phyloP scores from a whole-genome alignment of 225 moss, liverwort and hornwort genomes.

The Climacium dendroides region DNA sequence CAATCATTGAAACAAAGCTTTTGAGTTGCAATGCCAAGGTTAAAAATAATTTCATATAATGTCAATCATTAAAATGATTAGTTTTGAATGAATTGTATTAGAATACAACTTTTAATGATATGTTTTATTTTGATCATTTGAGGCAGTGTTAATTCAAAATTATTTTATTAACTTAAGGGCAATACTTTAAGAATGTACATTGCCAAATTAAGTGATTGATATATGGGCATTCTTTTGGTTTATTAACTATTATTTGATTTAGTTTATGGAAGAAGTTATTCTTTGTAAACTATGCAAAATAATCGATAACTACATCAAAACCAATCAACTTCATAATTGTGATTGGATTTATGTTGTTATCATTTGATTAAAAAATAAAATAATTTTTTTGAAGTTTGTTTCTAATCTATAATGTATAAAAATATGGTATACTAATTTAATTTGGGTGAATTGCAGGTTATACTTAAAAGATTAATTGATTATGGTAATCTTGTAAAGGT shows the following conservation, averaged over 20 bases:
- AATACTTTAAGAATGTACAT: background rate
- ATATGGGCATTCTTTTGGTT: background rate
- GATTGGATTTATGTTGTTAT: too few relatives aligned
- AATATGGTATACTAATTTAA: too few relatives aligned
- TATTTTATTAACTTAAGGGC: background rate
- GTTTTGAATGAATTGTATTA: background rate
- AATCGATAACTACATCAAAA: background rate
- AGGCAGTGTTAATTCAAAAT: background rate
- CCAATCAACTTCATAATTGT: background rate
- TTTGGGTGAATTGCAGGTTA: background rate
- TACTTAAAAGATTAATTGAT: too few relatives aligned
- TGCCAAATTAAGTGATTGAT: background rate
- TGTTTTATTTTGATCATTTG: background rate
- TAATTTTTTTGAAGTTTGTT: background rate
- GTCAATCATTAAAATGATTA: background rate
- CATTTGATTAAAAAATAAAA: background rate
- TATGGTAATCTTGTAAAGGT: background rate
- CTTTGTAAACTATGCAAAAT: too few relatives aligned
- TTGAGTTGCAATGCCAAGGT: background rate
- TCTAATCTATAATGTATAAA: fast-evolving
- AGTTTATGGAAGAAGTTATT: too few relatives aligned
- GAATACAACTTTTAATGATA: background rate
- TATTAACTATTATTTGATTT: background rate
- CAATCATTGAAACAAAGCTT: background rate
- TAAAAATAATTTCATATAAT: background rate